These are phyloP conservation scores for Monosporascus sp. DNA, from an alignment of 2,329 filamentous ascomycete species.

Conservation along the genomic window DNA sequence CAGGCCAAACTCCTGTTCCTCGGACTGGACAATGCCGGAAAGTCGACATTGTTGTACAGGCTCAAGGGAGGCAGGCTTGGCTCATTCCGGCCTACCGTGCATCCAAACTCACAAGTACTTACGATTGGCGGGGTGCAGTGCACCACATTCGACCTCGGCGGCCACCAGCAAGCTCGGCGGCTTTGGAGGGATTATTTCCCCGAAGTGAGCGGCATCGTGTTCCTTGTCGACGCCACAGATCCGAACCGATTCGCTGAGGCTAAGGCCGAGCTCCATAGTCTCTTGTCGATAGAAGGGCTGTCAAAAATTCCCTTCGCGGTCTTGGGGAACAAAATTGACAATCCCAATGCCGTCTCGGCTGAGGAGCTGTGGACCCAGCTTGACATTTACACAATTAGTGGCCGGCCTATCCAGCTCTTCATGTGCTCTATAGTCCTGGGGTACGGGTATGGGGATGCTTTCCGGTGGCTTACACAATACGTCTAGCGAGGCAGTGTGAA, in stretches of 20 bases:
- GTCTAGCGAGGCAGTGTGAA: no score
- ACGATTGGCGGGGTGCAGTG: conserved; percentile 59
- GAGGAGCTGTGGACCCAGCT: conserved; percentile 65
- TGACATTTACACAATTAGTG: conserved; percentile 38
- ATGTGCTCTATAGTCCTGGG: not conserved
- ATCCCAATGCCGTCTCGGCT: conserved; percentile 66
- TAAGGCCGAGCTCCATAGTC: conserved; percentile 68
- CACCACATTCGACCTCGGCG: conserved; percentile 57
- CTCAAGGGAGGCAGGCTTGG: conserved; percentile 60
- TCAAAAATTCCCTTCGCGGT: conserved; percentile 68
- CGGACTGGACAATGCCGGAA: conserved; percentile 59
- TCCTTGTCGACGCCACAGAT: conserved; percentile 72
- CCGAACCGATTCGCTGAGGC: conserved; percentile 67
- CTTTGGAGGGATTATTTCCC: conserved; percentile 70
- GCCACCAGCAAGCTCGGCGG: conserved; percentile 47
- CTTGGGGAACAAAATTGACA: conserved; percentile 75
- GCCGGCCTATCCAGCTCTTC: not conserved
- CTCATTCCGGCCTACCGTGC: conserved; percentile 54
- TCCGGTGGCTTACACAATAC: no score
- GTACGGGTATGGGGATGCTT: no score
- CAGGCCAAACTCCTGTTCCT: conserved; percentile 61
- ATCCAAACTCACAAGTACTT: conserved; percentile 59
- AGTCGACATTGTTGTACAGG: conserved; percentile 61
- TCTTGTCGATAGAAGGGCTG: conserved; percentile 72
- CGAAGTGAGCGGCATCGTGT: conserved; percentile 67